A percentile compares a stretch with the other conserved stretches of the same genome.
Evolutionary conservation across 108 stramenopile genomes (phyloP).

Genomic region (Skeletonema menzelii): DNA sequence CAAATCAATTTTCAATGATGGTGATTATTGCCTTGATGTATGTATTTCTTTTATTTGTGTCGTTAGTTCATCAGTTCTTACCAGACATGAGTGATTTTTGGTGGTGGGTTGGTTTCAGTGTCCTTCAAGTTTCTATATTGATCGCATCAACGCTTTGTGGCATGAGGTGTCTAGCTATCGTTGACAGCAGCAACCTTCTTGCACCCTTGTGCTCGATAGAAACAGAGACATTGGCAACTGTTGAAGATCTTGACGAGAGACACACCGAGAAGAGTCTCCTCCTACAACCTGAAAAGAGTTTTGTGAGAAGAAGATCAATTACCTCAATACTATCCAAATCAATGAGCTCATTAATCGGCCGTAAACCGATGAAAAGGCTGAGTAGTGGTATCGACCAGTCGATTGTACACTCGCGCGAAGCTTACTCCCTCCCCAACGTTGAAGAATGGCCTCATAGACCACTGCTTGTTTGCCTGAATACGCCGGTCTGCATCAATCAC

Average conservation of each 20-base stretch:
- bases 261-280: neutral
- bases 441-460: constrained; percentile 51
- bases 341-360: neutral
- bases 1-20: constrained; percentile 29
- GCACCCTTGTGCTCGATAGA: neutral
- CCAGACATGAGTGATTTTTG: neutral
- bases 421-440: constrained; percentile 27
- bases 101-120: constrained; percentile 10
- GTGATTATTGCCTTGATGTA: constrained; percentile 9
- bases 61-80: neutral
- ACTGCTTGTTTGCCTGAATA: constrained; percentile 44
- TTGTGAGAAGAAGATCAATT: neutral
- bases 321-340: neutral
- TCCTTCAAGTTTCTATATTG: neutral
- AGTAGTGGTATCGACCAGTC: neutral
- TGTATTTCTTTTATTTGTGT: constrained; percentile 9
- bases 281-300: neutral
- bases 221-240: neutral
- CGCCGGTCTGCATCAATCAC: constrained; percentile 23
- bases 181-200: neutral
- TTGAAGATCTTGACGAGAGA: neutral
- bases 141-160: constrained; percentile 5
- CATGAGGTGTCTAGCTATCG: neutral
- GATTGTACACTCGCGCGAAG: constrained; percentile 18
- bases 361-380: neutral